phyloP scores from a whole-genome alignment of 1,284 basidiomycete species.

The Ganoderma lucidum region DNA sequence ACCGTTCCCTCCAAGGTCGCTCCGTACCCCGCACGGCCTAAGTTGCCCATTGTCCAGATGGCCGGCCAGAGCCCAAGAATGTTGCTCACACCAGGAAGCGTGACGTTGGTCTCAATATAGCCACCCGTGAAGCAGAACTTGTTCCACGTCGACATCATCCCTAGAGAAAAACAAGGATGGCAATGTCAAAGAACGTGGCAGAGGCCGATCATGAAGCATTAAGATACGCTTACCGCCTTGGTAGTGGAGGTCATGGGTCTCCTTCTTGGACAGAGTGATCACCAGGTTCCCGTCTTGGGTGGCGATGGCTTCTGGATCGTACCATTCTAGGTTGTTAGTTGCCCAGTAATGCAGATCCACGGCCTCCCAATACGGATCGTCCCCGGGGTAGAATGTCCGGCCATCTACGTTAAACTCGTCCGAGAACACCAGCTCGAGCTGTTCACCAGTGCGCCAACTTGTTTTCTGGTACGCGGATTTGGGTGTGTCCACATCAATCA shows the following conservation, averaged over 20 bases:
- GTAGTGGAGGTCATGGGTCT: constrained; percentile 68
- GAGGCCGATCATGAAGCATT: constrained; percentile 31
- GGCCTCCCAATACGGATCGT: constrained; percentile 75
- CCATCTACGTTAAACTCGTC: constrained; percentile 75
- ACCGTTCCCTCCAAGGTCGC: constrained; percentile 69
- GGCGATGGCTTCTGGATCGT: constrained; percentile 71
- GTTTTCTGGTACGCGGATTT: constrained; percentile 48
- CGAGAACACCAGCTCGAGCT: constrained; percentile 66
- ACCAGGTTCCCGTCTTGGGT: constrained; percentile 70
- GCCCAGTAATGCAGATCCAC: constrained; percentile 79
- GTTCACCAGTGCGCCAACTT: constrained; percentile 48
- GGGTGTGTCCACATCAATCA: constrained; percentile 65
- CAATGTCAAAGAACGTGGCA: background rate
- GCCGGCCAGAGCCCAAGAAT: constrained; percentile 58
- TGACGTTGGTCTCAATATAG: constrained; percentile 50
- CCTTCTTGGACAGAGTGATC: constrained; percentile 57
- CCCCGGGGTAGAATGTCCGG: constrained; percentile 59
- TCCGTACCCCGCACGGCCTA: constrained; percentile 72
- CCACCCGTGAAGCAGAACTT: constrained; percentile 73
- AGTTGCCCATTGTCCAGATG: constrained; percentile 73
- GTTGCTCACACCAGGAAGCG: constrained; percentile 48
- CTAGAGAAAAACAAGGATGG: constrained; percentile 27
- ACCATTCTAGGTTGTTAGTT: constrained; percentile 59
- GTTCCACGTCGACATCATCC: constrained; percentile 54
- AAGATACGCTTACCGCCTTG: constrained; percentile 43